These are phyloP conservation scores for Rubroshorea leprosula DNA, from an alignment of 345 rosid species.

Conservation along the genomic window DNA sequence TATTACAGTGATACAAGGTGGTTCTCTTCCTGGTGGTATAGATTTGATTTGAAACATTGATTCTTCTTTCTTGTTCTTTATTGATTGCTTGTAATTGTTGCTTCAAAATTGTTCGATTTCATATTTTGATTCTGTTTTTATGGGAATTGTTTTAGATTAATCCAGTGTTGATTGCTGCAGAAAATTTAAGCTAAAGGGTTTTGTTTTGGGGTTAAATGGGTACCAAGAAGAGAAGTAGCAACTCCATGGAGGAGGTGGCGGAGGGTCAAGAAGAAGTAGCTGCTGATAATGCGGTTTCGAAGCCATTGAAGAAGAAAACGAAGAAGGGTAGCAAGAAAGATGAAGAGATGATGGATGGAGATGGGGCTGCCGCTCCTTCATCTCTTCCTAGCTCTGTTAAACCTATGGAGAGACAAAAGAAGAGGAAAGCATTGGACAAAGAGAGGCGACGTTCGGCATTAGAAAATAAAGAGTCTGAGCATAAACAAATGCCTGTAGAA, in stretches of 20 bases:
- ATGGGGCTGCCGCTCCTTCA: constrained; percentile 13
- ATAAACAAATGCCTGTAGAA: constrained; percentile 17
- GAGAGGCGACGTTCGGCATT: constrained; percentile 39
- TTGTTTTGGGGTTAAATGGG: too few species aligned
- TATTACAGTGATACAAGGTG: too few species aligned
- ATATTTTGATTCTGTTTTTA: too few species aligned
- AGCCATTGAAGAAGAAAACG: constrained; percentile 36
- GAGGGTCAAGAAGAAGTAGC: constrained; percentile 19
- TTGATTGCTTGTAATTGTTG: too few species aligned
- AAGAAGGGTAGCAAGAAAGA: constrained; percentile 28
- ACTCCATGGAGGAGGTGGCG: constrained; percentile 28
- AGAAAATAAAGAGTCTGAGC: constrained; percentile 23
- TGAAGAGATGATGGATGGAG: constrained; percentile 17
- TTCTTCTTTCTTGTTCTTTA: too few species aligned
- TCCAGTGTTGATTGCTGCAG: too few species aligned
- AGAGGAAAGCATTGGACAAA: constrained; percentile 68
- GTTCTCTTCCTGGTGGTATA: too few species aligned
- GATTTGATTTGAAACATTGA: too few species aligned
- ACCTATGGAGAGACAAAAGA: constrained; percentile 87
- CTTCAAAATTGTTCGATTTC: too few species aligned
- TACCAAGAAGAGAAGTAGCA: constrained; percentile 47
- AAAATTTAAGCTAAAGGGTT: too few species aligned
- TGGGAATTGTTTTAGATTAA: too few species aligned
- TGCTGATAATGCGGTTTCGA: constrained; percentile 15
- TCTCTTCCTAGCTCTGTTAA: constrained; percentile 30